Base-by-base conservation (phyloP, 2,329 filamentous ascomycete genomes). In the Trichoderma cornu-damae region DNA sequence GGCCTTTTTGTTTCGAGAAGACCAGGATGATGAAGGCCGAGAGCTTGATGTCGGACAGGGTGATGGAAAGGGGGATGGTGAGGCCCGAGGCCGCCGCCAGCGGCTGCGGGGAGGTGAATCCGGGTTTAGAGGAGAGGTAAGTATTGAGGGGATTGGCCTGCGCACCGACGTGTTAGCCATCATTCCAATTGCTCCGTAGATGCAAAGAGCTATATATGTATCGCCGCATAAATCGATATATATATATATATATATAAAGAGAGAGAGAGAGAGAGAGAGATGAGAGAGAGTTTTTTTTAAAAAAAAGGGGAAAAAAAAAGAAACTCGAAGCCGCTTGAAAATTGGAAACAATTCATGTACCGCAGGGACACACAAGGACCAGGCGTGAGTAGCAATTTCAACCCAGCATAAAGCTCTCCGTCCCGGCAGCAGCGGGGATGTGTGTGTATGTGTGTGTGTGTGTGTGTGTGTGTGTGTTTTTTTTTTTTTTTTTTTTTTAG, bases 11-110 rank as follows among this genome's bases (percentile, higher is more conserved):
- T 70, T 91, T 93, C 3, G 93, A 97, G 71, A 99, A 99, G 61
- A 99, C 94, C 49, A 99, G 74, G 59, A 99, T 96, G 64, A 99
- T 95, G 71, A 99, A 97, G 9, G 93, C 94, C 3, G 92, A 96
- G 50, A 99, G 78, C 68, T 95, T 90, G 69, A 99, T 95, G 64
- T 97, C 90, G 46, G 94, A 97, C 50, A 99, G 73, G 0, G 94
- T 97, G 64, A 99, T 96, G 69, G 96, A 93, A 42, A 99, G 78
- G n/a, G 94, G 94, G 67, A 99, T 99, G 2, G 94, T 99, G 64
- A 99, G 79, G 32, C 93, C 90, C 40, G 91, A 93, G 57, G 90
- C 86, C 44, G 94, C 94, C 47, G 94, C 94, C 59, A 99, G 77
- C 3, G 94, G 94, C 70, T 93, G 85, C 42, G 94, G 94, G 44